These are phyloP conservation scores for Diaporthe longicolla DNA, from an alignment of 2,329 filamentous ascomycete species.

Conservation along the genomic window DNA sequence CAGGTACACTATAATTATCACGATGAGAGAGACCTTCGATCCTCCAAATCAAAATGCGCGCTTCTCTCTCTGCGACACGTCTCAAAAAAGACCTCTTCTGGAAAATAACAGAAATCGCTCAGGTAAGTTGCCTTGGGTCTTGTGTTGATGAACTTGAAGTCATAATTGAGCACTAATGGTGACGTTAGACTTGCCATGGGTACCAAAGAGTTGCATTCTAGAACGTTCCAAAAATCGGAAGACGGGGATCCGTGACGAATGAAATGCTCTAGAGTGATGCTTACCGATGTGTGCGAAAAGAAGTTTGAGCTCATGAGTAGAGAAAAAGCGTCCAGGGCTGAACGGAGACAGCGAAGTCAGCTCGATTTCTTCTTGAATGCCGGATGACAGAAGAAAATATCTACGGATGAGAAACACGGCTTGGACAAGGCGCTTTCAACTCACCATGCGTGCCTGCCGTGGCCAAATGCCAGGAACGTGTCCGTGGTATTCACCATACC, in stretches of 20 bases:
- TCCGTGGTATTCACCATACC: slow-evolving; percentile 16
- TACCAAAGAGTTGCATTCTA: too few species aligned
- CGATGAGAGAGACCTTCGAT: not conserved
- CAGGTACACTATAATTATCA: not conserved
- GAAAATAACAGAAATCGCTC: slow-evolving; percentile 10
- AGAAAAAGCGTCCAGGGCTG: slow-evolving; percentile 28
- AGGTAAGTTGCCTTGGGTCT: slow-evolving; percentile 1
- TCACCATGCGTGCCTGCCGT: slow-evolving; percentile 21
- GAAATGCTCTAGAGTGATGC: too few species aligned
- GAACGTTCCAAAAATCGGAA: too few species aligned
- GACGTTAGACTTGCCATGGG: too few species aligned
- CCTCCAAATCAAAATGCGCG: slow-evolving; percentile 6
- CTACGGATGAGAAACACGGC: not conserved
- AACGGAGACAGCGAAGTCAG: not conserved
- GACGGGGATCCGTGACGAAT: too few species aligned
- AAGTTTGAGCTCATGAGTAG: slow-evolving; percentile 21
- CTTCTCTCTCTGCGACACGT: slow-evolving; percentile 4
- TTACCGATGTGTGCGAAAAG: slow-evolving; percentile 12
- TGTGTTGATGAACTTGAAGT: not conserved
- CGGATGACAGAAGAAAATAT: not conserved
- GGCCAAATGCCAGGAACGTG: slow-evolving; percentile 19
- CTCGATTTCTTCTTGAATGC: not conserved
- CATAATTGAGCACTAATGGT: slow-evolving; percentile 13
- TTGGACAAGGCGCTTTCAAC: not conserved
- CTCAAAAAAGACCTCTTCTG: slow-evolving; percentile 11